Conservation (phyloP, 257 asterid genomes). For the Asclepias syriaca region DNA sequence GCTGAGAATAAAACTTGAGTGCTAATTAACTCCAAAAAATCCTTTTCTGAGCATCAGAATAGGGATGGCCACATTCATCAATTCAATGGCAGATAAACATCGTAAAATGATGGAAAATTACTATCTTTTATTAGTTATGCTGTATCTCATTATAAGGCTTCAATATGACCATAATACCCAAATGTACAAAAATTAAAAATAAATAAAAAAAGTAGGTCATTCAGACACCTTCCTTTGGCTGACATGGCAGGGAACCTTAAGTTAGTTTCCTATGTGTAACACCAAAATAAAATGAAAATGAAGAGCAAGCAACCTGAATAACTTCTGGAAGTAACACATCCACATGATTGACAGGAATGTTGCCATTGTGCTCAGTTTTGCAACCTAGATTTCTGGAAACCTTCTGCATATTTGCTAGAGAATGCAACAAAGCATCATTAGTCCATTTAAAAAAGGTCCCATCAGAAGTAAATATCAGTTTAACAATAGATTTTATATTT, state of each 20-base stretch:
- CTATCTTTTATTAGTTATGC: neutral
- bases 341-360: constrained; percentile 44
- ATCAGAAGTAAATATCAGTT: constrained; percentile 13
- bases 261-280: neutral
- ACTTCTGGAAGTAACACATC: constrained; percentile 94
- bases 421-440: constrained; percentile 27
- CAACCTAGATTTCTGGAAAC: constrained; percentile 79
- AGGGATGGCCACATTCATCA: neutral
- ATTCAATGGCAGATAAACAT: neutral
- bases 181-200: neutral
- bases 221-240: neutral
- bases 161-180: neutral
- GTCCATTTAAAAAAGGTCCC: neutral
- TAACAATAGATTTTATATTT: constrained; percentile 21
- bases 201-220: neutral
- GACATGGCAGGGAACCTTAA: neutral
- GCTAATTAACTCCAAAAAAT: neutral
- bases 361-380: constrained; percentile 37
- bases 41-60: neutral
- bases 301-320: constrained; percentile 55
- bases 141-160: neutral
- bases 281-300: constrained; percentile 1
- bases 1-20: neutral
- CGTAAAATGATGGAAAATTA: neutral
- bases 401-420: constrained; percentile 66